Evolutionary conservation across 2,329 filamentous ascomycete genomes (phyloP).

Genomic region (Bipolaris victoriae): DNA sequence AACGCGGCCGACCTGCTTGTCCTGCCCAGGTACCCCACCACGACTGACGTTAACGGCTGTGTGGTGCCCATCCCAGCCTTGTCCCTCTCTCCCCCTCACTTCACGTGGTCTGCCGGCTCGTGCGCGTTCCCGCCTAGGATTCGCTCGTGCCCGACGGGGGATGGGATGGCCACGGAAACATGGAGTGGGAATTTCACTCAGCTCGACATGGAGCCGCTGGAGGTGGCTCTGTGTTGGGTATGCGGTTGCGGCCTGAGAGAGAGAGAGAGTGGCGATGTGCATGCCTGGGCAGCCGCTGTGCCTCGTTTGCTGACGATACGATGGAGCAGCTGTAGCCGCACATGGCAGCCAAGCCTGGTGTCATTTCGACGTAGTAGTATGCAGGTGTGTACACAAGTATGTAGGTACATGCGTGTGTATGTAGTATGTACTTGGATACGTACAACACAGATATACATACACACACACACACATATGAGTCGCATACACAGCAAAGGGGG

Average conservation of each 20-base stretch:
- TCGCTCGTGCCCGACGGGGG: not conserved
- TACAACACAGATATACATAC: too few species aligned
- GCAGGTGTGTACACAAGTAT: not conserved
- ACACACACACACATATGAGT: too few species aligned
- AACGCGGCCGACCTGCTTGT: not conserved
- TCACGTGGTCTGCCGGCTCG: slow-evolving; percentile 12
- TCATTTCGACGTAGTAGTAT: not conserved
- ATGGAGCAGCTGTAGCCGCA: not conserved
- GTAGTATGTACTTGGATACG: not conserved
- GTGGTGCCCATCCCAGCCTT: not conserved
- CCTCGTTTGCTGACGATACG: not conserved
- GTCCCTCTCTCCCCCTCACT: slow-evolving; percentile 4
- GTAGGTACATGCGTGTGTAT: not conserved
- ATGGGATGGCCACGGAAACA: too few species aligned
- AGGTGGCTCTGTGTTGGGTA: too few species aligned
- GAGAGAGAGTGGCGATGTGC: too few species aligned
- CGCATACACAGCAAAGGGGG: not conserved
- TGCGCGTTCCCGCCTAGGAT: slow-evolving; percentile 1
- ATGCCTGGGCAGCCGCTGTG: not conserved
- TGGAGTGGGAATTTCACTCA: too few species aligned
- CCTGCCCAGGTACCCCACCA: slow-evolving; percentile 5
- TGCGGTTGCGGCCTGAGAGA: too few species aligned
- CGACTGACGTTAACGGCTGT: slow-evolving; percentile 1
- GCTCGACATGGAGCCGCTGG: too few species aligned
- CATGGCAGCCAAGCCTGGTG: not conserved